Conservation (phyloP, 345 rosid species). For the Sisymbrium irio region DNA sequence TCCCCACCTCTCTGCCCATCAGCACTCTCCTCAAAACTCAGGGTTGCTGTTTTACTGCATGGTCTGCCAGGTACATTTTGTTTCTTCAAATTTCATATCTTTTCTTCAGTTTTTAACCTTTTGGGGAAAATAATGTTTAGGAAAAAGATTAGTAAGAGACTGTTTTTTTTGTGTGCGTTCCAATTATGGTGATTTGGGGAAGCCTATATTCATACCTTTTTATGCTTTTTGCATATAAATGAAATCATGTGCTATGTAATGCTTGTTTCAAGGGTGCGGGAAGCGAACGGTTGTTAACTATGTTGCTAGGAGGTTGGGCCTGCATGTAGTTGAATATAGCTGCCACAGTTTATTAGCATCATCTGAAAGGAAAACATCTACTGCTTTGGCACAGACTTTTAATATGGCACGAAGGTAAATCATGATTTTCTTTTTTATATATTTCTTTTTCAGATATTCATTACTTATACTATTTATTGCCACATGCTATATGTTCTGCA, state of each 20-base stretch:
- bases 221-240: not conserved
- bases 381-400: constrained; percentile 81
- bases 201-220: not conserved
- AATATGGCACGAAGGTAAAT: constrained; percentile 77
- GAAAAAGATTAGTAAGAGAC: not conserved
- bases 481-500: not conserved
- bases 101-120: not conserved
- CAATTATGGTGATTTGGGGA: not conserved
- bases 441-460: not conserved
- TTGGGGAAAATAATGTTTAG: not conserved
- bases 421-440: not conserved
- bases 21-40: constrained; percentile 72
- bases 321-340: constrained; percentile 92
- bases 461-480: not conserved
- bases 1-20: constrained; percentile 83
- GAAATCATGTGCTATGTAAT: not conserved
- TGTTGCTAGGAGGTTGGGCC: constrained; percentile 69
- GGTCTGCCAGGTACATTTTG: constrained; percentile 61
- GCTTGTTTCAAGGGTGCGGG: constrained; percentile 65
- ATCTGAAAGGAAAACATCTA: constrained; percentile 70
- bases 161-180: not conserved
- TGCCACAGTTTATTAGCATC: constrained; percentile 76
- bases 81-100: constrained; percentile 1
- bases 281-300: constrained; percentile 84
- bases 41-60: constrained; percentile 79